phyloP scores from a whole-genome alignment of 768 basidiomycete species.

The Boletellus sp. region DNA sequence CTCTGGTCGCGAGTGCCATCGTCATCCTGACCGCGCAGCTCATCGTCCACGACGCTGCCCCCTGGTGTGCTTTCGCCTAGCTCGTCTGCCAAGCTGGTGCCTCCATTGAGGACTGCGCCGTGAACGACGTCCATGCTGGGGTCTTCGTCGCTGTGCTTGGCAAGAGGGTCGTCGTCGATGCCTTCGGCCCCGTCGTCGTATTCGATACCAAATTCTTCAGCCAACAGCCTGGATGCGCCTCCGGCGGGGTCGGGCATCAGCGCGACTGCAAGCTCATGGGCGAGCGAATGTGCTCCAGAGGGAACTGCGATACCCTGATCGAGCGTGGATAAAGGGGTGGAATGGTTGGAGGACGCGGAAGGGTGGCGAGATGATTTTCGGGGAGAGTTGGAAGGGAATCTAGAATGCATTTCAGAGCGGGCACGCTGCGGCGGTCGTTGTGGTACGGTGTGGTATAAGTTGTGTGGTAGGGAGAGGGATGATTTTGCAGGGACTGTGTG shows the following conservation, averaged over 20 bases:
- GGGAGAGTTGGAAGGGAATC: slow-evolving; percentile 25
- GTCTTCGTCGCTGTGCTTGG: slow-evolving; percentile 25
- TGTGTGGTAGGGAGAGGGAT: slow-evolving; percentile 9
- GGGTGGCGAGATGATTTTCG: slow-evolving; percentile 31
- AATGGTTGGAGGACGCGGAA: slow-evolving; percentile 22
- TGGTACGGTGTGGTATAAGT: slow-evolving; percentile 8
- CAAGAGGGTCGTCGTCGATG: slow-evolving; percentile 44
- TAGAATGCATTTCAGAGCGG: slow-evolving; percentile 23
- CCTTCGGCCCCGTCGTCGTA: slow-evolving; percentile 86
- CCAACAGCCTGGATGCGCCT: slow-evolving; percentile 65
- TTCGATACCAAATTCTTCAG: slow-evolving; percentile 87
- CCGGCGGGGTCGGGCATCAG: slow-evolving; percentile 83
- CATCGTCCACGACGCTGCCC: slow-evolving; percentile 18
- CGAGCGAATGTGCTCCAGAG: slow-evolving; percentile 57
- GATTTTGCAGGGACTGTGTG: slow-evolving; percentile 12
- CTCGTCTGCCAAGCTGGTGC: slow-evolving; percentile 44
- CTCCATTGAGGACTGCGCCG: slow-evolving; percentile 24
- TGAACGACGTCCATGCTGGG: slow-evolving; percentile 29
- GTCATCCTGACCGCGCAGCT: slow-evolving; percentile 10
- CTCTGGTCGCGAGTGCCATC: slow-evolving; percentile 11
- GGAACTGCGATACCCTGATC: slow-evolving; percentile 30
- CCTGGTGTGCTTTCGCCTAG: slow-evolving; percentile 24
- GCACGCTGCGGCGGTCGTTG: neutral
- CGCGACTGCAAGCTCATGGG: slow-evolving; percentile 83
- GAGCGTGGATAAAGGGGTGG: slow-evolving; percentile 30